A percentile compares a stretch with the other conserved stretches of the same genome.
These are phyloP conservation scores for Sisymbrium altissimum DNA, from an alignment of 345 rosid species.

Conservation along the genomic window DNA sequence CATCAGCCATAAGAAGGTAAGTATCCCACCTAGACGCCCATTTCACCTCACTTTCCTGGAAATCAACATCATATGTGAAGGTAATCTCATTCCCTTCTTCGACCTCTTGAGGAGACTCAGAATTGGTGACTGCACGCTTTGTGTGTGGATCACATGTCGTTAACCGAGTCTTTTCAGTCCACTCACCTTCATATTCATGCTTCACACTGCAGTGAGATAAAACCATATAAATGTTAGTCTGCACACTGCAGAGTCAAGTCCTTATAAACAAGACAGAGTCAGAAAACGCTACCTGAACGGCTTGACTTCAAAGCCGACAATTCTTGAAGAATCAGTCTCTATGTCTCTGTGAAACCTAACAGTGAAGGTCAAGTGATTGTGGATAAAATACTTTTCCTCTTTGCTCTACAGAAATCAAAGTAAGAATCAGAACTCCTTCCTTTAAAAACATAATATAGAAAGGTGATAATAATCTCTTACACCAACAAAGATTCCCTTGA, in stretches of 20 bases:
- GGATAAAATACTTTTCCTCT: constrained; percentile 76
- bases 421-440: neutral
- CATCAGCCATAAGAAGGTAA: constrained; percentile 88
- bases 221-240: constrained; percentile 2
- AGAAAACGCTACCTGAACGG: constrained; percentile 68
- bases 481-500: constrained; percentile 51
- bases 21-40: constrained; percentile 99
- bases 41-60: constrained; percentile 85
- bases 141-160: constrained; percentile 87
- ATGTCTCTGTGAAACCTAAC: constrained; percentile 73
- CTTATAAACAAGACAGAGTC: neutral
- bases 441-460: neutral
- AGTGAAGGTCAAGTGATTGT: constrained; percentile 75
- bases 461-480: constrained; percentile 32
- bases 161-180: constrained; percentile 65
- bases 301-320: constrained; percentile 90
- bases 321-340: constrained; percentile 58
- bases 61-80: constrained; percentile 85
- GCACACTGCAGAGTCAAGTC: neutral
- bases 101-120: constrained; percentile 86
- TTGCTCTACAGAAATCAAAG: constrained; percentile 49
- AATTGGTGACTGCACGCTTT: constrained; percentile 62
- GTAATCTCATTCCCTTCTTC: constrained; percentile 68
- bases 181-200: constrained; percentile 72
- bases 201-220: constrained; percentile 53